Conservation (phyloP, 371 early-diverging fungal species). For the Thermomucor indicae-seudaticae region DNA sequence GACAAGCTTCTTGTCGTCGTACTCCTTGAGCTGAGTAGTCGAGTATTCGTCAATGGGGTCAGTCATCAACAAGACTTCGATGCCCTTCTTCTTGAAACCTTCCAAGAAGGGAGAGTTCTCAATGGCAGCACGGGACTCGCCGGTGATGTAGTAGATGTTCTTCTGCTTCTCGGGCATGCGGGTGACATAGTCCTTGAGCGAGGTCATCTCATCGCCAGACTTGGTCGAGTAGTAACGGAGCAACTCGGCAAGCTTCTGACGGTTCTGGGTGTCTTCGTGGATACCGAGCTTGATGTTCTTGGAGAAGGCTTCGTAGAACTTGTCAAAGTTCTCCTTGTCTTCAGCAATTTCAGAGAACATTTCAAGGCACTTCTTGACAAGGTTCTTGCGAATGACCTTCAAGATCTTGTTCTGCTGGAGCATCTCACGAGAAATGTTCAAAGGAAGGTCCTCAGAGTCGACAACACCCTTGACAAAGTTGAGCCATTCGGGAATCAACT, state of each 20-base stretch:
- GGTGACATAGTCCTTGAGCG: conserved; percentile 77
- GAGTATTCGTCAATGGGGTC: conserved; percentile 97
- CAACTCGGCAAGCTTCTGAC: conserved; percentile 66
- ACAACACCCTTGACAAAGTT: conserved; percentile 73
- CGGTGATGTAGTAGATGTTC: conserved; percentile 98
- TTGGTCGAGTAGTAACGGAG: conserved; percentile 73
- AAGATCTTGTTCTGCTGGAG: conserved; percentile 78
- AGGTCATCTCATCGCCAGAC: conserved; percentile 56
- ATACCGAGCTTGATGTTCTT: conserved; percentile 77
- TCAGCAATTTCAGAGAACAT: conserved; percentile 69
- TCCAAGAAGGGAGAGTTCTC: conserved; percentile 98
- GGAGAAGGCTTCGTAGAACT: conserved; percentile 72
- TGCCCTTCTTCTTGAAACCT: conserved; percentile 97
- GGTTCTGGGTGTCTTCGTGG: conserved; percentile 64
- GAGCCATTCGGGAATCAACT: conserved; percentile 62
- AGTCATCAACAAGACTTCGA: conserved; percentile 93
- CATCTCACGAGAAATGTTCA: conserved; percentile 89
- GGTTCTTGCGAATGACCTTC: conserved; percentile 75
- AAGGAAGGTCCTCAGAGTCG: conserved; percentile 82
- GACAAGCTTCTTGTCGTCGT: conserved; percentile 98
- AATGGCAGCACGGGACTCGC: conserved; percentile 91
- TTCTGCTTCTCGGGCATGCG: conserved; percentile 80
- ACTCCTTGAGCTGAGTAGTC: conserved; percentile 97
- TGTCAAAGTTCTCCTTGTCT: conserved; percentile 68
- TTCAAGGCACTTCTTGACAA: conserved; percentile 79